These are phyloP conservation scores for Acrocalymma vagum DNA, from an alignment of 2,329 filamentous ascomycete species.

Conservation along the genomic window DNA sequence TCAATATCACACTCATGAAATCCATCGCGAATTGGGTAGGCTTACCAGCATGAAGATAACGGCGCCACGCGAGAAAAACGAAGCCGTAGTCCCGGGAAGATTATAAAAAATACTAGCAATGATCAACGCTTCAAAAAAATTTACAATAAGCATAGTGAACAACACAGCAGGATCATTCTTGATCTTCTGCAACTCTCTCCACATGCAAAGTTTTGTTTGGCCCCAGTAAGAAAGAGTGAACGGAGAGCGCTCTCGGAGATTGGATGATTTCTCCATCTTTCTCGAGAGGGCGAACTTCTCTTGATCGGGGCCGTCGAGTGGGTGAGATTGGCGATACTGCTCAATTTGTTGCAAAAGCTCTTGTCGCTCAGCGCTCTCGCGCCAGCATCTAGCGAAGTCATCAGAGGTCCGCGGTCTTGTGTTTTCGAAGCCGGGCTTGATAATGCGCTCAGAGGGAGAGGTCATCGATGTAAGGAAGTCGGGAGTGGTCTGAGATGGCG, in stretches of 20 bases:
- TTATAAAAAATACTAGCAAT: conserved; percentile 67
- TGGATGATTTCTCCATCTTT: conserved; percentile 58
- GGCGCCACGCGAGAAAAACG: conserved; percentile 63
- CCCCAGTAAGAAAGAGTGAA: conserved; percentile 65
- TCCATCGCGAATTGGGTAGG: conserved; percentile 61
- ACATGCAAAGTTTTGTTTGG: conserved; percentile 36
- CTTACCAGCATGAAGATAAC: conserved; percentile 65
- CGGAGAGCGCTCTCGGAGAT: conserved; percentile 61
- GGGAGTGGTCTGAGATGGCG: conserved; percentile 71
- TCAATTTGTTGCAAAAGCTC: conserved; percentile 51
- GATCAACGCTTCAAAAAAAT: conserved; percentile 72
- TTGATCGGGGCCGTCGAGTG: conserved; percentile 51
- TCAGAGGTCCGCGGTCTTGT: conserved; percentile 50
- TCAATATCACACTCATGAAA: conserved; percentile 56
- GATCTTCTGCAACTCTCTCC: conserved; percentile 27
- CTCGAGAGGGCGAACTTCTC: conserved; percentile 38
- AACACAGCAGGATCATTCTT: conserved; percentile 59
- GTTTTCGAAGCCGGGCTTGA: conserved; percentile 50
- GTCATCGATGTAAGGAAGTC: conserved; percentile 57
- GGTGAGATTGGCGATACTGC: conserved; percentile 55
- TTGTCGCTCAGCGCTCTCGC: conserved; percentile 47
- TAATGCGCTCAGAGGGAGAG: conserved; percentile 63
- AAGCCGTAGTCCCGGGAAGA: conserved; percentile 57
- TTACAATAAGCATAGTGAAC: conserved; percentile 71
- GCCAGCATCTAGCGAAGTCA: conserved; percentile 61